Percentiles rank a stretch among this genome's conserved stretches.
phyloP scores from a whole-genome alignment of 2,329 filamentous ascomycete species.

The Diaporthe citriasiana region DNA sequence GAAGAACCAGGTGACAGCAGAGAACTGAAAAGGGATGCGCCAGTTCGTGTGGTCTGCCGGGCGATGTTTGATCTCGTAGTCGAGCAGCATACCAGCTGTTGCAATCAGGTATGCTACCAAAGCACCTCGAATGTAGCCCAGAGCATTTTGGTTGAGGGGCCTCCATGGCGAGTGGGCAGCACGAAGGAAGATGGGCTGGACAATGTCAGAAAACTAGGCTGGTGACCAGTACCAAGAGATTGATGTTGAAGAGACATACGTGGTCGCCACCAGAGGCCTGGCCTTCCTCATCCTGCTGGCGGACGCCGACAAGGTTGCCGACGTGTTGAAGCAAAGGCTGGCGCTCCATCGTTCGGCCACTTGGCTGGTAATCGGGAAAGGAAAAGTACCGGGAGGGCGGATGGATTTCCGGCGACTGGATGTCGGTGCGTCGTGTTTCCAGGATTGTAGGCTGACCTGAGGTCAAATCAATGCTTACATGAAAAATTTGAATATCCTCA shows the following conservation, averaged over 20 bases:
- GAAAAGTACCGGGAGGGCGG: slow-evolving; percentile 36
- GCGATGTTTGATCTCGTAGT: slow-evolving; percentile 60
- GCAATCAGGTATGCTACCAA: slow-evolving; percentile 60
- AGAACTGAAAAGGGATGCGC: slow-evolving; percentile 65
- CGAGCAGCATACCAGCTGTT: slow-evolving; percentile 57
- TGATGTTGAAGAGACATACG: slow-evolving; percentile 47
- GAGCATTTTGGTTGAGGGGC: slow-evolving; percentile 60
- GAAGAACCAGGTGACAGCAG: slow-evolving; percentile 58
- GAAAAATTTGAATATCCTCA: not conserved
- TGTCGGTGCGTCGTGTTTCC: slow-evolving; percentile 24
- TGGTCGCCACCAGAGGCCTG: slow-evolving; percentile 46
- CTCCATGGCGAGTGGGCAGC: slow-evolving; percentile 67
- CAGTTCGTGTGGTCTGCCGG: slow-evolving; percentile 56
- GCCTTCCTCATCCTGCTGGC: slow-evolving; percentile 39
- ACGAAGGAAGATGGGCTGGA: slow-evolving; percentile 65
- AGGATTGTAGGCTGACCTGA: slow-evolving; percentile 35
- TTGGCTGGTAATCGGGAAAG: slow-evolving; percentile 34
- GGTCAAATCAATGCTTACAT: slow-evolving; percentile 36
- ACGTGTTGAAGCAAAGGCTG: slow-evolving; percentile 43
- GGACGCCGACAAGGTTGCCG: slow-evolving; percentile 16
- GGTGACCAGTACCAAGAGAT: not conserved
- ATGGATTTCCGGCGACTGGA: slow-evolving; percentile 15
- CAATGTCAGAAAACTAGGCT: slow-evolving; percentile 37
- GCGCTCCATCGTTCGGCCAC: slow-evolving; percentile 39
- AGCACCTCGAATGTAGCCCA: slow-evolving; percentile 60